Evolutionary conservation across 1,284 basidiomycete species (phyloP), one percentile per base, ranked within the genome.

Genomic region (Boletus smithii): DNA sequence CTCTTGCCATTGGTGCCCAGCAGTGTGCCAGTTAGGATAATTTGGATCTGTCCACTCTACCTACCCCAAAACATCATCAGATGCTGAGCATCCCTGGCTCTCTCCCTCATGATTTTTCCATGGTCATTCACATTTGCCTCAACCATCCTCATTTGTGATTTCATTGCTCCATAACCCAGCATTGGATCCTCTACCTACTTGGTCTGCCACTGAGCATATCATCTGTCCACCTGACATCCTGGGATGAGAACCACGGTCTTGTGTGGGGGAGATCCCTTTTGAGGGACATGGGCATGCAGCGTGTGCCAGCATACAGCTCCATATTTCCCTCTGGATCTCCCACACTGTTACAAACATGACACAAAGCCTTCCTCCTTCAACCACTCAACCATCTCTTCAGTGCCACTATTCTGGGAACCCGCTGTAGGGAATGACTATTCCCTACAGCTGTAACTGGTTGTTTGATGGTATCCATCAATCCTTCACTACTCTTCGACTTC

Each of bases 1-100:
- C 94, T 29, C 90, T 97, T 66, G 95, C 94, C 54, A 93, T 97
- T 68, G 94, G 94, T 75, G 93, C 95, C 49, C 92, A 95, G 73
- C 93, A 97, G 69, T 86, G 97, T 59, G 94, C 94, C 64, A 55
- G 34, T n/a, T 62, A 67, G 39, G 66, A 66, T 13, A 58, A 57
- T 16, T 68, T 66, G n/a, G 61, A 67, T 43, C 5, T 60, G 26
- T 66, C 61, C 8, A 51, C 66, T 9, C 65, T 66, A 9, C 54
- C 63, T 18, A 67, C 62, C 6, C 66, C 62, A 23, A 68, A 65
- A 24, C 60, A 63, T n/a, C 67, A 53, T 43, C 54, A 50, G 42
- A 61, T 66, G 51, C 58, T 61, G 4, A 62, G 59, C 43, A 55
- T 68, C 33, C 49, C 62, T 14, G 53, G 61, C n/a, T n/a, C 13